These are phyloP conservation scores for Stagonosporopsis rhizophila DNA, from an alignment of 2,329 filamentous ascomycete genomes.

Conservation along the genomic window DNA sequence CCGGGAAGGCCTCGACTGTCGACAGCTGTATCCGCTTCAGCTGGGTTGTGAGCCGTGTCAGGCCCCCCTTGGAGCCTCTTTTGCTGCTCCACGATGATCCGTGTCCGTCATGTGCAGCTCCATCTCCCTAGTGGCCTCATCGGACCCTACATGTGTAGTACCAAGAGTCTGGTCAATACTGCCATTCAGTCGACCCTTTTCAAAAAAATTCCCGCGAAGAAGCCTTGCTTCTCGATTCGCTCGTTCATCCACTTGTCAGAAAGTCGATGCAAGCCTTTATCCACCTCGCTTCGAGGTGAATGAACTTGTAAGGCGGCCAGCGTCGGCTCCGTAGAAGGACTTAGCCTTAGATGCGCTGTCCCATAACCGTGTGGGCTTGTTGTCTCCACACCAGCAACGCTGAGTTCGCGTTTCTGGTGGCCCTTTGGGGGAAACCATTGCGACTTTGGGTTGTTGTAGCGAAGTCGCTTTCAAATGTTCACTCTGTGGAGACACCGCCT, in stretches of 20 bases:
- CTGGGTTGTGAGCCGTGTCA: background rate
- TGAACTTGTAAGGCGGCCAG: background rate
- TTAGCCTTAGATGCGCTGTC: background rate
- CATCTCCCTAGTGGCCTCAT: background rate
- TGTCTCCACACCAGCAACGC: background rate
- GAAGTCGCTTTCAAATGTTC: background rate
- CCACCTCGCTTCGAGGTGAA: background rate
- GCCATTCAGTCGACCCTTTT: background rate
- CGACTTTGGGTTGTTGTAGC: no score
- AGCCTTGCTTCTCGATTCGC: background rate
- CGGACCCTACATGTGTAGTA: background rate
- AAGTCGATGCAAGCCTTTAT: background rate
- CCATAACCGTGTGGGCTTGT: background rate
- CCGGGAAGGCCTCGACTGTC: background rate
- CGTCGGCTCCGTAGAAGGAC: background rate
- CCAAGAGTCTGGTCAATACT: background rate
- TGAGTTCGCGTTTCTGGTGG: background rate
- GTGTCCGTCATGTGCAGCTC: background rate
- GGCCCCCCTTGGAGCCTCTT: constrained; percentile 6
- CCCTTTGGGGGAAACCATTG: background rate
- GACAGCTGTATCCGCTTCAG: background rate
- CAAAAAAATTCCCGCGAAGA: background rate
- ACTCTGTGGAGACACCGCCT: background rate
- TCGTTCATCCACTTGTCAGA: background rate
- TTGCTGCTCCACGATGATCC: constrained; percentile 2